Conservation (phyloP, 2,329 filamentous ascomycete genomes). For the Xylaria sp. region DNA sequence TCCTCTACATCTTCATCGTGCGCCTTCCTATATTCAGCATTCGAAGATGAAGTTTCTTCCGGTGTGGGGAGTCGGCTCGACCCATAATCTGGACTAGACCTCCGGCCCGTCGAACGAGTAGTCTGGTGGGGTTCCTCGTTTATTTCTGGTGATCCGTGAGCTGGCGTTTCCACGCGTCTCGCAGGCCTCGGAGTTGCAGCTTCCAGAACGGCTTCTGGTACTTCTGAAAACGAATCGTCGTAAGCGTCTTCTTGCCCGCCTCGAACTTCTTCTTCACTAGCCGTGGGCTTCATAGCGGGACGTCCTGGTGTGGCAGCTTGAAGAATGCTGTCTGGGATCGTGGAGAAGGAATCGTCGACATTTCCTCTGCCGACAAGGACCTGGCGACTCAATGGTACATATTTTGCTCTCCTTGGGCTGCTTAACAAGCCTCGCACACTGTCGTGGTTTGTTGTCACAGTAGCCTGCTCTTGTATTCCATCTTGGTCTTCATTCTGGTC, state of each 20-base stretch:
- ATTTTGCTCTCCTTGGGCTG: constrained; percentile 53
- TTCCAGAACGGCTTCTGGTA: constrained; percentile 62
- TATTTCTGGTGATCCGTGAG: constrained; percentile 22
- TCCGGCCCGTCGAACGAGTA: constrained; percentile 46
- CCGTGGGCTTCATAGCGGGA: constrained; percentile 40
- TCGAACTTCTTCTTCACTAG: constrained; percentile 30
- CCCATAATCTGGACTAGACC: constrained; percentile 52
- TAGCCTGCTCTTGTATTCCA: constrained; percentile 21
- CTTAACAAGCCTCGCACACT: constrained; percentile 39
- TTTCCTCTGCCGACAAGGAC: constrained; percentile 50
- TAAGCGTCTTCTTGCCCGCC: constrained; percentile 54
- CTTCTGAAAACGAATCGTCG: constrained; percentile 68
- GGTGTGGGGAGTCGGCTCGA: constrained; percentile 63
- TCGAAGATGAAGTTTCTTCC: constrained; percentile 58
- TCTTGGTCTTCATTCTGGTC: constrained; percentile 31
- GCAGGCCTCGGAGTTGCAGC: constrained; percentile 59
- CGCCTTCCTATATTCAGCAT: constrained; percentile 50
- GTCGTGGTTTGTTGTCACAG: constrained; percentile 16
- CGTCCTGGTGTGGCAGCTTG: constrained; percentile 49
- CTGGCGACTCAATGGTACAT: constrained; percentile 51
- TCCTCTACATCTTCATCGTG: constrained; percentile 42
- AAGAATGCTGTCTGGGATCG: constrained; percentile 50
- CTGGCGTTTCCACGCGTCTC: constrained; percentile 32
- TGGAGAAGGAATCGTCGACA: constrained; percentile 52
- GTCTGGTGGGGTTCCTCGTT: constrained; percentile 31